Evolutionary conservation across 1,139 yeast genomes (phyloP), one percentile per base, ranked within the genome.

Genomic region (Geotrichum aggregatum): DNA sequence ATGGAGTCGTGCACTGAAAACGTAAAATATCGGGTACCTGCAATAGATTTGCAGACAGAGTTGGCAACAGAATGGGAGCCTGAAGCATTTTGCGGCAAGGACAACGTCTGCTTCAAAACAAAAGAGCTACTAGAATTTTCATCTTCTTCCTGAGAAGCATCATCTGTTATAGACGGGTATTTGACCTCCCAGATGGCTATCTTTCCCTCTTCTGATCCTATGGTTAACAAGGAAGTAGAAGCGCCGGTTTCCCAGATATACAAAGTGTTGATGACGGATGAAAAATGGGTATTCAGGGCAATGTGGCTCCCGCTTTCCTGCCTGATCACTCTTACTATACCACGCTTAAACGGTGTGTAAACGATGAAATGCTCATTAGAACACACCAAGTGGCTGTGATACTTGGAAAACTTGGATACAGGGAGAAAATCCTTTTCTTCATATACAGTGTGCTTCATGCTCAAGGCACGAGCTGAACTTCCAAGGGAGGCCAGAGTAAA

Each of bases 351-450:
- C 3, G 67, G 59, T 3, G 67, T 59, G 49, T 63, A 65, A 38
- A 66, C 65, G 47, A 69, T 67, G 49, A 66, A 65, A 33, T 60
- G 58, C 24, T 59, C 63, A 47, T 62, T 65, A 34, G 66, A 67
- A 28, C 61, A 64, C 8, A 68, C 63, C 43, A 62, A 48, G 22
- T 63, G 61, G 30, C 59, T 55, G 52, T 64, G 60, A 52, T 50
- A 52, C 43, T 54, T 54, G 40, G 58, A 55, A 21, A 54, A 54
- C 44, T 57, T 59, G 18, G 65, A 58, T 21, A 62, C 64, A 10
- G 63, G 65, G 13, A 61, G 57, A 30, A 61, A 54, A 38, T 50
- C 54, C 31, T 44, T 36, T 21, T 50, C 56, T n/a, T 35, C 33
- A 42, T 28, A 55, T 14, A 36, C 50, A 22, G 49, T 46, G 35